Evolutionary conservation across 257 asterid species (phyloP).

Genomic region (Solanum bukasovii): DNA sequence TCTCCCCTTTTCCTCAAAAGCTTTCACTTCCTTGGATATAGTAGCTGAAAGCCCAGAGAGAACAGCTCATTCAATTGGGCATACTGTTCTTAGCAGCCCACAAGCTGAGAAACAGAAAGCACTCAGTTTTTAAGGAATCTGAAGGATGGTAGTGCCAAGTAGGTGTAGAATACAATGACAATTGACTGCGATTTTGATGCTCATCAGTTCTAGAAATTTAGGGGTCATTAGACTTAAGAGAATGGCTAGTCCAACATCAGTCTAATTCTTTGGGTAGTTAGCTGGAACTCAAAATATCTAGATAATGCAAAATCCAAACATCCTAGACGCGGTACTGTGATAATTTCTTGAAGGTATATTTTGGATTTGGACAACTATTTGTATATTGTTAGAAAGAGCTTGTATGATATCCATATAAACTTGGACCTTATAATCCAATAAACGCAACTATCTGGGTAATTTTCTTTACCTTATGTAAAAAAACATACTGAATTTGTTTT

Average conservation of each 20-base stretch:
- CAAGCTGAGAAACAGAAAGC: not conserved
- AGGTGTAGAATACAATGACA: not conserved
- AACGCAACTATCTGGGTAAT: not conserved
- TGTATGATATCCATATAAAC: not conserved
- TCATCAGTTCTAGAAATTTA: not conserved
- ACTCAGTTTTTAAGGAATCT: not conserved
- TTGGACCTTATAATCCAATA: not conserved
- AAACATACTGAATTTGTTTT: not conserved
- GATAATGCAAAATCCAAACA: not conserved
- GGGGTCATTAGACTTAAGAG: not conserved
- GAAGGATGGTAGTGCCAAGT: not conserved
- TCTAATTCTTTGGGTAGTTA: not conserved
- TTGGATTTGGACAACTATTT: not conserved
- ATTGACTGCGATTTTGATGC: not conserved
- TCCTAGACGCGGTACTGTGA: not conserved
- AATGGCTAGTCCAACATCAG: not conserved
- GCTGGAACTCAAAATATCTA: not conserved
- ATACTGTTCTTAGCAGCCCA: not conserved
- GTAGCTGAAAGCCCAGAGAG: constrained; percentile 26
- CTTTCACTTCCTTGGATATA: constrained; percentile 26
- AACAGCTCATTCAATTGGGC: not conserved
- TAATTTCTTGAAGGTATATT: not conserved
- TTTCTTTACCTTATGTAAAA: not conserved
- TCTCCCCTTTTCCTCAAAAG: constrained; percentile 25
- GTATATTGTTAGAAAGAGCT: not conserved